These are phyloP conservation scores for Sporisorium graminicola DNA, from an alignment of 1,284 basidiomycete species.

Conservation along the genomic window DNA sequence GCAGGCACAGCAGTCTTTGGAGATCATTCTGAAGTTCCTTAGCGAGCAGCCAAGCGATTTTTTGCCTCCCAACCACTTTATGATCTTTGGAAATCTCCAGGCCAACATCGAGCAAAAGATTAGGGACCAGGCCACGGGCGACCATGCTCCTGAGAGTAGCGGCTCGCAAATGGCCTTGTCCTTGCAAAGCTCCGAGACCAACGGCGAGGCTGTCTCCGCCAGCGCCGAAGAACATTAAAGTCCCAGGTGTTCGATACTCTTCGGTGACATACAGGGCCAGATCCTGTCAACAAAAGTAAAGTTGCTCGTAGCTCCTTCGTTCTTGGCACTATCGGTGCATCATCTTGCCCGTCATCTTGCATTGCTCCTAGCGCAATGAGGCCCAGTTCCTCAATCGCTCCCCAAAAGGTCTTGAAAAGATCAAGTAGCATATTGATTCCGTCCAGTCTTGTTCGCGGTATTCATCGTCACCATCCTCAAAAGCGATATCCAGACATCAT, in stretches of 20 bases:
- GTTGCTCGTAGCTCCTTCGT: neutral
- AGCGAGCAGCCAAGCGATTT: conserved; percentile 48
- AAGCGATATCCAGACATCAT: conserved; percentile 6
- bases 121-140: conserved; percentile 8
- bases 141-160: neutral
- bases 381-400: neutral
- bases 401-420: conserved; percentile 22
- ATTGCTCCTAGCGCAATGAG: neutral
- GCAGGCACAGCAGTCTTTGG: conserved; percentile 41
- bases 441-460: neutral
- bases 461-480: conserved; percentile 17
- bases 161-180: conserved; percentile 3
- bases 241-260: neutral
- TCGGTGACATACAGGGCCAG: no score
- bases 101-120: conserved; percentile 49
- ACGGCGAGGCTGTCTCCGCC: neutral
- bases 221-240: conserved; percentile 8
- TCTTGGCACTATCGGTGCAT: neutral
- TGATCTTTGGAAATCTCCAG: conserved; percentile 42
- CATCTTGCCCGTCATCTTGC: neutral
- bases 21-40: conserved; percentile 42
- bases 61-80: conserved; percentile 34
- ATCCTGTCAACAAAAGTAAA: no score
- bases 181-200: conserved; percentile 1
- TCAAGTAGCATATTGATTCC: conserved; percentile 6